A percentile compares a stretch with the other conserved stretches of the same genome.
Evolutionary conservation across 108 stramenopile genomes (phyloP).

Genomic region (Stephanodiscus minutulus): DNA sequence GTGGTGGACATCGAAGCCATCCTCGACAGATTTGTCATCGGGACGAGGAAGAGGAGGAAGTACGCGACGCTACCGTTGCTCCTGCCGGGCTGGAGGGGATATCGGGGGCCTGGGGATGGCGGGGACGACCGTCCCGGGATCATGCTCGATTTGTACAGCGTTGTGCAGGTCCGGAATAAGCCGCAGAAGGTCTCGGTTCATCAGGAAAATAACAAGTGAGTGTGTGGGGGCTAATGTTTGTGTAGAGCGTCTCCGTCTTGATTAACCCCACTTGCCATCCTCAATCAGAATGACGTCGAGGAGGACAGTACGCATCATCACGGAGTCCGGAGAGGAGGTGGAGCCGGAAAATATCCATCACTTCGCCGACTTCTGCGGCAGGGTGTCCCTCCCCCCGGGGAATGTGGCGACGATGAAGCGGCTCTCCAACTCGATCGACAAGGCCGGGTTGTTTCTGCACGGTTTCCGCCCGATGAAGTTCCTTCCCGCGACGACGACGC

Average conservation of each 20-base stretch:
- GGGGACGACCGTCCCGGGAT: slow-evolving; percentile 38
- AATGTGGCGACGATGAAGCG: slow-evolving; percentile 30
- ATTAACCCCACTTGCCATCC: background rate
- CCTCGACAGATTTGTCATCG: slow-evolving; percentile 29
- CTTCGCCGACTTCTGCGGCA: slow-evolving; percentile 41
- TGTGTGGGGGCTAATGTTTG: too few relatives aligned
- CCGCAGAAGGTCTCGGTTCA: slow-evolving; percentile 58
- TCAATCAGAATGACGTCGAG: slow-evolving; percentile 12
- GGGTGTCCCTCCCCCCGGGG: slow-evolving; percentile 31
- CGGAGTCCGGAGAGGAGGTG: slow-evolving; percentile 24
- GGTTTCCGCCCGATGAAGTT: slow-evolving; percentile 61
- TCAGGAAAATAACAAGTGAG: slow-evolving; percentile 62
- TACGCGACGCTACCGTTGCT: slow-evolving; percentile 59
- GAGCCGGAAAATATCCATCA: slow-evolving; percentile 26
- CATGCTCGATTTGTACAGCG: slow-evolving; percentile 67
- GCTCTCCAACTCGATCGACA: slow-evolving; percentile 35
- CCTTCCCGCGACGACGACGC: slow-evolving; percentile 39
- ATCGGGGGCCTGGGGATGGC: slow-evolving; percentile 1
- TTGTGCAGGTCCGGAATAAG: slow-evolving; percentile 60
- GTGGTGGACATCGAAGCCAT: slow-evolving; percentile 35
- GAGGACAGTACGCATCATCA: slow-evolving; percentile 21
- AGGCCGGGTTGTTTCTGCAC: slow-evolving; percentile 49
- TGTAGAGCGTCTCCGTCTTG: too few relatives aligned
- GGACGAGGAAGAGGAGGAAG: slow-evolving; percentile 40
- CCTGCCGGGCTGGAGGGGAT: slow-evolving; percentile 59